phyloP scores from a whole-genome alignment of 805 yeast genomes.

The Millerozyma acaciae region DNA sequence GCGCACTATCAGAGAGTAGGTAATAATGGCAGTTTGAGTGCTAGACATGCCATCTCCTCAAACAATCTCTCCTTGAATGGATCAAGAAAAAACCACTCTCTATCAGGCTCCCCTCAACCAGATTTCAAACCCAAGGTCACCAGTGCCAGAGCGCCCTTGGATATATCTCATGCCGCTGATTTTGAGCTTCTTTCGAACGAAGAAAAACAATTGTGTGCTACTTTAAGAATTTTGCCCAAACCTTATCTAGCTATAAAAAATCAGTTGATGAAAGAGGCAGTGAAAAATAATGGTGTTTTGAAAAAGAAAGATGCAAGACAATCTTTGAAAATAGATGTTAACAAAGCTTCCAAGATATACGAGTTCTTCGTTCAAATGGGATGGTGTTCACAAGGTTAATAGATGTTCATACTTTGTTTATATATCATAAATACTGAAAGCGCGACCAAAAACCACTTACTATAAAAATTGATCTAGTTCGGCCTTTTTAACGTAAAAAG shows the following conservation, averaged over 20 bases:
- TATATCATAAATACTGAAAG: too few relatives aligned
- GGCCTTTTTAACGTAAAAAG: too few relatives aligned
- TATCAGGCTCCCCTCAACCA: slow-evolving; percentile 33
- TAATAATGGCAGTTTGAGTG: slow-evolving; percentile 24
- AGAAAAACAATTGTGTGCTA: slow-evolving; percentile 82
- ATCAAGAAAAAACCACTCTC: slow-evolving; percentile 20
- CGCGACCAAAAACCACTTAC: too few relatives aligned
- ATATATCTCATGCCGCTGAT: slow-evolving; percentile 76
- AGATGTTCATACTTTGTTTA: too few relatives aligned
- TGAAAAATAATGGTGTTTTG: slow-evolving; percentile 78
- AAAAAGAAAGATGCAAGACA: slow-evolving; percentile 86
- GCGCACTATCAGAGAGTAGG: slow-evolving; percentile 59
- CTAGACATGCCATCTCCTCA: slow-evolving; percentile 15
- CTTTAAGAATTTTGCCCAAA: slow-evolving; percentile 81
- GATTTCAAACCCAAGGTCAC: slow-evolving; percentile 42
- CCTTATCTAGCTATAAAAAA: slow-evolving; percentile 93
- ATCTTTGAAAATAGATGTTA: slow-evolving; percentile 76
- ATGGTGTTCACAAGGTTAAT: slow-evolving; percentile 59
- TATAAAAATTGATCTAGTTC: too few relatives aligned
- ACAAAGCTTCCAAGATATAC: slow-evolving; percentile 81
- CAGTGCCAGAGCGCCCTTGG: slow-evolving; percentile 51
- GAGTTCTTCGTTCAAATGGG: slow-evolving; percentile 92
- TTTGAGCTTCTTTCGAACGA: slow-evolving; percentile 79
- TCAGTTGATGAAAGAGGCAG: slow-evolving; percentile 78
- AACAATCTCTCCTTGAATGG: slow-evolving; percentile 13